Percentiles rank a stretch among this genome's conserved stretches.
Evolutionary conservation across 2,329 filamentous ascomycete genomes (phyloP).

Genomic region (Exophiala dermatitidis): DNA sequence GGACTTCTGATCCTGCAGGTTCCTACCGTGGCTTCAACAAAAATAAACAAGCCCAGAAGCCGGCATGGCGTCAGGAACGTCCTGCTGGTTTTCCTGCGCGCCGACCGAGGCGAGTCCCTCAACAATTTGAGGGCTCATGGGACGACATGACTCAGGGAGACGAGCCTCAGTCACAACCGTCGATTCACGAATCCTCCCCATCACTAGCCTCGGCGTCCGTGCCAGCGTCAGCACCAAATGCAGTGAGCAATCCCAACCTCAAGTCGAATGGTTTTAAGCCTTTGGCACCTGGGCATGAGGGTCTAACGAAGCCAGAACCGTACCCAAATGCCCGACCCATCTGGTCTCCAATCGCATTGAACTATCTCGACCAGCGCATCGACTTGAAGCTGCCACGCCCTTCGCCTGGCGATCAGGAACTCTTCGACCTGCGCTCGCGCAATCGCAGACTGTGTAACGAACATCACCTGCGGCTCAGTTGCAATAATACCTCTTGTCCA

Average conservation of each 20-base stretch:
- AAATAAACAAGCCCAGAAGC: background rate
- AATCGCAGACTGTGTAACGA: conserved; percentile 20
- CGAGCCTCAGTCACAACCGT: background rate
- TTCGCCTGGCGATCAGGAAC: conserved; percentile 9
- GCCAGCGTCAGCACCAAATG: conserved; percentile 1
- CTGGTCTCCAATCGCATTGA: conserved; percentile 14
- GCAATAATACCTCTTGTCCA: conserved; percentile 30
- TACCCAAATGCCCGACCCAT: conserved; percentile 14
- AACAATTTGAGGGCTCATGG: conserved; percentile 17
- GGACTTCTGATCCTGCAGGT: background rate
- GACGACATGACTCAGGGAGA: conserved; percentile 14
- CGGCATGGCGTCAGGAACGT: background rate
- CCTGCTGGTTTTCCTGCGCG: background rate
- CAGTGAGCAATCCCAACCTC: background rate
- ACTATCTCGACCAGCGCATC: conserved; percentile 17
- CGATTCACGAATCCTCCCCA: conserved; percentile 5
- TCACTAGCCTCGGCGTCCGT: conserved; percentile 3
- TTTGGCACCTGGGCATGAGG: conserved; percentile 4
- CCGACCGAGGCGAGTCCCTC: conserved; percentile 3
- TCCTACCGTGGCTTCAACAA: background rate
- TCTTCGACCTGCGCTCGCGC: conserved; percentile 9
- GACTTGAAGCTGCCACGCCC: conserved; percentile 18
- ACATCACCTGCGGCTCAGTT: conserved; percentile 17
- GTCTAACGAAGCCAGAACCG: conserved; percentile 8
- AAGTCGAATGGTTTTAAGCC: conserved; percentile 3